Base-by-base conservation (phyloP, 768 basidiomycete genomes). In the button mushroom (Agaricus bisporus) region DNA sequence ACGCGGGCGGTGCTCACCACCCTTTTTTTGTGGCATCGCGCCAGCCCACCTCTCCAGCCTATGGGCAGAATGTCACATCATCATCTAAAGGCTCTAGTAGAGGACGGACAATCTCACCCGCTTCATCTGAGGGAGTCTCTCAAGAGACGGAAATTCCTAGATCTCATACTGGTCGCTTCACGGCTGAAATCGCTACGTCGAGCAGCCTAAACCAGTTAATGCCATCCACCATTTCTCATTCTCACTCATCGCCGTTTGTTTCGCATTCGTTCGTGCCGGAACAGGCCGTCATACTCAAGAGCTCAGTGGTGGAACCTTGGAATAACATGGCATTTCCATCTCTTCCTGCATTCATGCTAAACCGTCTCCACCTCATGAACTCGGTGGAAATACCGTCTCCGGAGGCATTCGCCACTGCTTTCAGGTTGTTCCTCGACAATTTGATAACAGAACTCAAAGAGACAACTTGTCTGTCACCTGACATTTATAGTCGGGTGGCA, bases 311-410 rank as follows among this genome's bases (percentile, higher is more conserved):
- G 49, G 78, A 83, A 58, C 79, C 81, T 4, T 87, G 86, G 86
- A 64, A 59, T 45, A 76, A 84, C 58, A 73, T 76, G 3, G 66
- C 74, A 9, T 86, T 86, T 60, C 72, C 78, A 22, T 77, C 83
- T 2, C 78, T 88, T 47, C 85, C 85, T 3, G 71, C 79, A 45
- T 63, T 68, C 57, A 72, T 88, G 54, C 60, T 78, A 58, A 68
- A 85, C 64, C 66, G 79, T 60, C 74, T 94, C 61, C 67, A 65
- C 45, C 71, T 70, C 22, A 70, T 82, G 41, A 77, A 76, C 60
- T 72, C 77, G 18, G 71, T 74, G 38, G 83, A 85, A 60, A 81
- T 86, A 77, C 85, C 86, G 4, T 70, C 68, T 42, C 73, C 82
- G 36, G 68, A 69, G 22, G 69, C 69, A 15, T 86, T 81, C 56